phyloP scores from a whole-genome alignment of 306 rosid genomes.

The Parietaria judaica region DNA sequence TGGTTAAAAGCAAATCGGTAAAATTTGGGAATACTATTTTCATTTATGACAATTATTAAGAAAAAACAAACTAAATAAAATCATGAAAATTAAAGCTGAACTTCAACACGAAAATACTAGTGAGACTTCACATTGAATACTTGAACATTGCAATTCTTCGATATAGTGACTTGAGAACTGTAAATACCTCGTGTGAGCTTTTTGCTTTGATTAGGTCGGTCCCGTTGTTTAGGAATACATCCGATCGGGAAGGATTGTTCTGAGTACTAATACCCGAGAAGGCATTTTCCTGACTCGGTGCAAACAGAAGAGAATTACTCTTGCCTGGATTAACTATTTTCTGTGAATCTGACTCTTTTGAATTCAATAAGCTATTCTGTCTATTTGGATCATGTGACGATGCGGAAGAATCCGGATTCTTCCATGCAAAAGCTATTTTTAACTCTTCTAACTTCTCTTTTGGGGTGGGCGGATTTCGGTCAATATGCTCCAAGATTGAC shows the following conservation, averaged over 20 bases:
- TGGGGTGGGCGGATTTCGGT: slow-evolving; percentile 66
- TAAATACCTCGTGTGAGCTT: slow-evolving; percentile 16
- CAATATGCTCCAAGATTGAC: slow-evolving; percentile 75
- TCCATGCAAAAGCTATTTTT: slow-evolving; percentile 54
- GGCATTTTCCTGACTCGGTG: slow-evolving; percentile 26
- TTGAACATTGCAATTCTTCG: neutral
- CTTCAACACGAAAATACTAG: neutral
- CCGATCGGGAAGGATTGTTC: slow-evolving; percentile 27
- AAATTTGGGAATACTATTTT: too few relatives aligned
- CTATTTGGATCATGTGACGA: slow-evolving; percentile 33
- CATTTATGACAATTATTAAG: neutral
- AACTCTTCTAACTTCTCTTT: slow-evolving; percentile 70
- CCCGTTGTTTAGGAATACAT: slow-evolving; percentile 22
- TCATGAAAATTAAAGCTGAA: too few relatives aligned
- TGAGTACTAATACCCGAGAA: slow-evolving; percentile 24
- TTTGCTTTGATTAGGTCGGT: neutral
- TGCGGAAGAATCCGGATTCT: slow-evolving; percentile 41
- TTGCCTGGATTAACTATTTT: slow-evolving; percentile 24
- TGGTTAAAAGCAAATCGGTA: neutral
- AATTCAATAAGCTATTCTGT: slow-evolving; percentile 23
- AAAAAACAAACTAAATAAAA: too few relatives aligned
- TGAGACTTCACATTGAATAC: neutral
- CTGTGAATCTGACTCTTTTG: slow-evolving; percentile 22
- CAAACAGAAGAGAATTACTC: slow-evolving; percentile 30
- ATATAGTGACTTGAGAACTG: neutral